These are phyloP conservation scores for Tolypocladium amazonense DNA, from an alignment of 2,329 filamentous ascomycete genomes.

Conservation along the genomic window DNA sequence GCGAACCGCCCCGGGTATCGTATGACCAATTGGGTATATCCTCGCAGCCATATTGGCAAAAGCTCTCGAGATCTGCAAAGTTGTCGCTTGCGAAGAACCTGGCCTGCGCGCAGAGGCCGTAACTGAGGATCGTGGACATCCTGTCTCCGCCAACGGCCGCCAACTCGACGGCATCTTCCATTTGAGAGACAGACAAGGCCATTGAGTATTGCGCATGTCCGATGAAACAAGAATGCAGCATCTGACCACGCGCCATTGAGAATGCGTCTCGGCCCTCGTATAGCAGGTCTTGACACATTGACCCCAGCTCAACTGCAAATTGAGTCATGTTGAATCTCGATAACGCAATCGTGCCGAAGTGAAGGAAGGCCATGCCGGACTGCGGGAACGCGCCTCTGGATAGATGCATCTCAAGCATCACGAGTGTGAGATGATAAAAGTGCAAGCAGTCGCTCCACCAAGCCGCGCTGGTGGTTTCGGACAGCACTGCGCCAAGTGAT, in stretches of 20 bases:
- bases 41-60: slow-evolving; percentile 61
- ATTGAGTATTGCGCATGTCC: slow-evolving; percentile 60
- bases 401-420: slow-evolving; percentile 57
- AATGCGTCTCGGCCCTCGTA: slow-evolving; percentile 53
- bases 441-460: slow-evolving; percentile 64
- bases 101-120: slow-evolving; percentile 55
- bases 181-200: slow-evolving; percentile 41
- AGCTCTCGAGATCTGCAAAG: slow-evolving; percentile 56
- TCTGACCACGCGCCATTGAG: slow-evolving; percentile 57
- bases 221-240: slow-evolving; percentile 58
- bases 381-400: slow-evolving; percentile 56
- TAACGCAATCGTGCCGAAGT: slow-evolving; percentile 56
- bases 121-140: slow-evolving; percentile 59
- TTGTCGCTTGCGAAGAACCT: slow-evolving; percentile 63
- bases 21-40: slow-evolving; percentile 63
- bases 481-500: slow-evolving; percentile 58
- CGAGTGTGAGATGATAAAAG: slow-evolving; percentile 62
- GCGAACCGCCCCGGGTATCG: slow-evolving; percentile 60
- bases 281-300: slow-evolving; percentile 52
- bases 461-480: slow-evolving; percentile 58
- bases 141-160: slow-evolving; percentile 59
- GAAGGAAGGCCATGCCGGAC: slow-evolving; percentile 56
- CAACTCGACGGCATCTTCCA: slow-evolving; percentile 57
- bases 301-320: slow-evolving; percentile 55
- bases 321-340: slow-evolving; percentile 61